phyloP scores from a whole-genome alignment of 345 rosid species.

The Populus euphratica region DNA sequence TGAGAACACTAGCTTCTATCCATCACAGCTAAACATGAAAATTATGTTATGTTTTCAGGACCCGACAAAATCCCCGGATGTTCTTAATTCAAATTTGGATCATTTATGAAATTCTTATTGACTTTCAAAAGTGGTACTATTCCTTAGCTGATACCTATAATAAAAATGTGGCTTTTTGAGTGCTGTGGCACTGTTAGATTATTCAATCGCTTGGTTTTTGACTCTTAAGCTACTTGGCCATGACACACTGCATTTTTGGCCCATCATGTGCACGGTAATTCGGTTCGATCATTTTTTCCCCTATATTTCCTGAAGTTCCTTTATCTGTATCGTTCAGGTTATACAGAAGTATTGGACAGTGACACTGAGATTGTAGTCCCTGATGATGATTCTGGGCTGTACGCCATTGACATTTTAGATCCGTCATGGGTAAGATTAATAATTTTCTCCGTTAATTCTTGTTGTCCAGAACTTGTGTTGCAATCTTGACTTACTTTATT shows the following conservation, averaged over 20 bases:
- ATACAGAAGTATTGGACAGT: constrained; percentile 62
- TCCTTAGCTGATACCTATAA: too few species aligned
- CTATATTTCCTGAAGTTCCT: not conserved
- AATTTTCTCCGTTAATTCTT: not conserved
- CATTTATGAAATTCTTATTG: not conserved
- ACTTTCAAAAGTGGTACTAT: not conserved
- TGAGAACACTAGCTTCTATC: too few species aligned
- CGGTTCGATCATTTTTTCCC: not conserved
- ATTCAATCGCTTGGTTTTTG: not conserved
- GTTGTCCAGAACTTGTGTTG: not conserved
- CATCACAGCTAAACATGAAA: too few species aligned
- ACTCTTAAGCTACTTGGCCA: not conserved
- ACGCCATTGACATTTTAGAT: constrained; percentile 75
- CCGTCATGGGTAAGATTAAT: constrained; percentile 60
- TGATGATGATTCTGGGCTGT: constrained; percentile 82
- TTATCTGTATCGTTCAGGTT: constrained; percentile 45
- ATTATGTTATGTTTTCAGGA: too few species aligned
- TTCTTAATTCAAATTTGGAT: not conserved
- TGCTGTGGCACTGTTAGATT: not conserved
- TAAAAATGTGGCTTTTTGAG: not conserved
- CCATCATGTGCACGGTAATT: not conserved
- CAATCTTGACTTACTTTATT: not conserved
- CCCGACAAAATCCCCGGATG: not conserved
- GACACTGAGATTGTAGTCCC: constrained; percentile 67
- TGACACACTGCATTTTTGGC: not conserved